Evolutionary conservation across 2,329 filamentous ascomycete species (phyloP).

Genomic region (Sporothrix euskadiensis): DNA sequence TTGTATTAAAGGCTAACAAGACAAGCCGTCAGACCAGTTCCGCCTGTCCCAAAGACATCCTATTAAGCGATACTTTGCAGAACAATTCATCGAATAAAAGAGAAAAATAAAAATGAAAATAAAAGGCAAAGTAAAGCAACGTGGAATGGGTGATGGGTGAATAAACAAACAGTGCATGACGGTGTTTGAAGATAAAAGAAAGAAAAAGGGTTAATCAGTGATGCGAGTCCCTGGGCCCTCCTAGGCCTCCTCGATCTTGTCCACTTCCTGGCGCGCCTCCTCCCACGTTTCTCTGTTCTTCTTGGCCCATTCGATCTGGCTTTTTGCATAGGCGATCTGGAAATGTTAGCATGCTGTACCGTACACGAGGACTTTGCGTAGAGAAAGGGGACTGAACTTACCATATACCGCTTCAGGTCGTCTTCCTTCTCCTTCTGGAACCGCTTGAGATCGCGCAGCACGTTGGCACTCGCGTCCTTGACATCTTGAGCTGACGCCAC

Average conservation of each 20-base stretch:
- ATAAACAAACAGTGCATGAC: neutral
- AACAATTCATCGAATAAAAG: neutral
- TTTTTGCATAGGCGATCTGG: slow-evolving; percentile 87
- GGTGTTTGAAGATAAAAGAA: neutral
- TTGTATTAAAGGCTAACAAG: neutral
- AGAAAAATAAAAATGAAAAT: neutral
- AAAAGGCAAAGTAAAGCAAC: neutral
- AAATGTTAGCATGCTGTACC: slow-evolving; percentile 32
- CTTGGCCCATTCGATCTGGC: slow-evolving; percentile 91
- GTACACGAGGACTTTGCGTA: neutral
- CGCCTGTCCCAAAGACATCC: neutral
- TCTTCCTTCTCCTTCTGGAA: slow-evolving; percentile 97
- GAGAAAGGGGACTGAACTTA: slow-evolving; percentile 49
- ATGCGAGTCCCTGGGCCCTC: neutral
- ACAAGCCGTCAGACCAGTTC: neutral
- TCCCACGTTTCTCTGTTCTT: slow-evolving; percentile 92
- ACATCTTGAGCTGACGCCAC: slow-evolving; percentile 88
- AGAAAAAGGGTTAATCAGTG: neutral
- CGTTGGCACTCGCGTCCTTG: slow-evolving; percentile 84
- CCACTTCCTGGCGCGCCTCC: slow-evolving; percentile 81
- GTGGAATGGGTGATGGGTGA: neutral
- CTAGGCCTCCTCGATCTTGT: slow-evolving; percentile 73
- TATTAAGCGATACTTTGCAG: neutral
- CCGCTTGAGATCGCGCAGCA: slow-evolving; percentile 83
- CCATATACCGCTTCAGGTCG: slow-evolving; percentile 92